phyloP scores from a whole-genome alignment of 2,329 filamentous ascomycete genomes.

The Epichloe gansuensis region DNA sequence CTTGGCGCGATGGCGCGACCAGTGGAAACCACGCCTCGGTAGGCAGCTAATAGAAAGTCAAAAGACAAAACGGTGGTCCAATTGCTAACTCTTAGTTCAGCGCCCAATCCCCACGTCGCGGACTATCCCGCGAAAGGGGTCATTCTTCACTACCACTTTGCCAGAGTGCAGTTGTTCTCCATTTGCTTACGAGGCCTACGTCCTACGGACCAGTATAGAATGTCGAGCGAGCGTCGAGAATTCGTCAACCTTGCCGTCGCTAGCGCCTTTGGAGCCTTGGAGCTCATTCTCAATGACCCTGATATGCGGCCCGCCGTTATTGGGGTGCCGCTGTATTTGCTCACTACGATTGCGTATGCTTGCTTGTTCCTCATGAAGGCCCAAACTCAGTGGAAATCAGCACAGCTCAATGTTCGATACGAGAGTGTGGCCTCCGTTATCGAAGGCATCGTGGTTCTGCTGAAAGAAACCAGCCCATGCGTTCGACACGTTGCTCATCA shows the following conservation, averaged over 20 bases:
- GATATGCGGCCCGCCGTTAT: constrained; percentile 20
- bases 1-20: constrained; percentile 23
- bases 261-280: constrained; percentile 19
- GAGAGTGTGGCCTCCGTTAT: constrained; percentile 18
- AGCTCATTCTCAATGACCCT: constrained; percentile 17
- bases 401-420: constrained; percentile 16
- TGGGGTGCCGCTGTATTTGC: constrained; percentile 20
- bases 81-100: constrained; percentile 13
- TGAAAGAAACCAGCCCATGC: constrained; percentile 15
- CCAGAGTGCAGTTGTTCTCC: constrained; percentile 36
- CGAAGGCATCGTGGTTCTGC: constrained; percentile 13
- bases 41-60: not conserved
- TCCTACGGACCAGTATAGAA: constrained; percentile 23
- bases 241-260: constrained; percentile 29
- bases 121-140: constrained; percentile 38
- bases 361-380: constrained; percentile 22
- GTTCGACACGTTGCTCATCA: constrained; percentile 19
- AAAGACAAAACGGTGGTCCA: not conserved
- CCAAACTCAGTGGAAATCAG: constrained; percentile 17
- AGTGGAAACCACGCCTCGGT: constrained; percentile 25
- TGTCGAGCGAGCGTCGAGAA: constrained; percentile 32
- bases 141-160: constrained; percentile 37
- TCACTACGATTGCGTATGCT: constrained; percentile 21
- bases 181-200: constrained; percentile 29
- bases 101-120: constrained; percentile 31